Base-by-base conservation (phyloP, 805 yeast species). In the Blastobotrys attinorum region DNA sequence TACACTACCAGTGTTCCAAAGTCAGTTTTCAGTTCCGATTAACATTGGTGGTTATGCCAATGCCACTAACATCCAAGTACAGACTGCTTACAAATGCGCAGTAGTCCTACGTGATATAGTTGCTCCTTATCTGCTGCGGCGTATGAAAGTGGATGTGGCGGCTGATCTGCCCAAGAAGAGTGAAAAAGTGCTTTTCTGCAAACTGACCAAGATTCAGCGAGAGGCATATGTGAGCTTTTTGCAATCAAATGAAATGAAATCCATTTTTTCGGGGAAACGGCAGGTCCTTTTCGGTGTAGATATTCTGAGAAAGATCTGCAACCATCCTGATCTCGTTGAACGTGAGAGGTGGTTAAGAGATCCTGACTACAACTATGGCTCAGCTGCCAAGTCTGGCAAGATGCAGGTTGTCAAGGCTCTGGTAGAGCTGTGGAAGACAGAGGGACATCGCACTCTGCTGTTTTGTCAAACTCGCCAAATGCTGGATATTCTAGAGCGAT, bases 41-140 rank as follows among this genome's bases (percentile, higher is more conserved):
- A 90, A 88, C 57, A 73, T 85, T 59, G 98, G 98, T n/a, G 98
- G 98, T 0, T 92, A 92, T 64, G 96, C 98, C 1, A 92, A 90
- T 66, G 97, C 98, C 0, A 79, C 94, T 1, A 92, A 92, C 59
- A 76, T 92, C 2, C 97, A 92, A 59, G 97, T 92, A 0, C 97
- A 90, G 58, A 81, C 97, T 1, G 96, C 97, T 1, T 89, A 86
- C 58, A 87, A 87, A 59, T 92, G 97, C 66, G 98, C 98, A 0
- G 92, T 89, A 3, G 81, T 90, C 2, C 65, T 92, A 42, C 70
- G 95, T 40, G 95, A 92, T 54, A 64, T 90, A 52, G 86, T 92
- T 8, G 78, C 95, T 2, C 98, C 98, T 0, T 92, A 88, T 60
- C 64, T 92, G 42, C 64, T 92, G 39, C 68, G 98, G 51, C 69